Base-by-base conservation (phyloP, 768 basidiomycete species). In the button mushroom (Agaricus bisporus) region DNA sequence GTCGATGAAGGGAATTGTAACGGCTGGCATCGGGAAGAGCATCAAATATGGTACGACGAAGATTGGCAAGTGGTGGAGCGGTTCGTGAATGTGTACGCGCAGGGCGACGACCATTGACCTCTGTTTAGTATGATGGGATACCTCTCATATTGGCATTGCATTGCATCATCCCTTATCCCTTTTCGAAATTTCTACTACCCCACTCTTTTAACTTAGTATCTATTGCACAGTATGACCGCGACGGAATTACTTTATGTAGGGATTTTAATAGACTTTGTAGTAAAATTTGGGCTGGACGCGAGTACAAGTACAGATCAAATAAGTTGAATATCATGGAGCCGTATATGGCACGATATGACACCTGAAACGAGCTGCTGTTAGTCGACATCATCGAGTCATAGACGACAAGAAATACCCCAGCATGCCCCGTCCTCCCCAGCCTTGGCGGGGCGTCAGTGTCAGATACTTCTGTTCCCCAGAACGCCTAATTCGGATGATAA, bases 361-460 rank as follows among this genome's bases (percentile, higher is more conserved):
- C 44, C 53, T 59, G 55, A 45, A 32, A 22, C 29, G 36, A 15
- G 55, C 17, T n/a, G 7, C 2, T 32, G 32, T 32, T 11, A 32
- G 32, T 7, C 32, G 2, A 32, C 32, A 7, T 7, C 32, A 1
- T 6, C 11, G 32, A 11, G 2, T 6, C 1, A 11, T 2, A 7
- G 11, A 32, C 32, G 11, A 32, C 11, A 32, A 32, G 4, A 66
- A 82, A 61, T 57, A 91, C 86, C 93, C 93, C 41, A 97, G 71
- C 65, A 86, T 73, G 8, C 93, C 93, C 55, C 90, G 74, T 9
- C 93, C 93, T 57, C 91, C 91, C 93, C 93, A 97, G 6, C 85
- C 85, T 53, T 75, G 80, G 47, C 81, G 68, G 5, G 91, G 91
- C 3, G 73, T 84, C 41, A 93, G 70, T n/a, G 67, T 76, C 54